Evolutionary conservation across 257 asterid species (phyloP).

Genomic region (Avicennia marina): DNA sequence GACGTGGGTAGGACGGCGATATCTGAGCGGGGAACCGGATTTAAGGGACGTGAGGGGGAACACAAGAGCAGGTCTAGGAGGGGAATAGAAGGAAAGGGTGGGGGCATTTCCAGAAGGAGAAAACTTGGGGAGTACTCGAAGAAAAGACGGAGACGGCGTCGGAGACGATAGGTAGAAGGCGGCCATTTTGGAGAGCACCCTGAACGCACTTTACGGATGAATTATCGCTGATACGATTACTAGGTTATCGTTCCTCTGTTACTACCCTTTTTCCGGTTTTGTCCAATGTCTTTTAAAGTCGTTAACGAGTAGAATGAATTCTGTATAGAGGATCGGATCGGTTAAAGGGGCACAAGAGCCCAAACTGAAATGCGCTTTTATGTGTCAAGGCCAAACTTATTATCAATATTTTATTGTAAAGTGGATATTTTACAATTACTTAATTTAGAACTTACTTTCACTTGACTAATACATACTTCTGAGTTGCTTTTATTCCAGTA

Average conservation of each 20-base stretch:
- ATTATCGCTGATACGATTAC: background rate
- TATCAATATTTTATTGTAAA: too few species aligned
- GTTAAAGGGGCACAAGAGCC: too few species aligned
- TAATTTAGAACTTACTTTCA: too few species aligned
- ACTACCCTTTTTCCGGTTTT: conserved; percentile 9
- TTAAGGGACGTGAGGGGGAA: conserved; percentile 32
- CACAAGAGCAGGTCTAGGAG: conserved; percentile 29
- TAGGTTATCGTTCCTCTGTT: background rate
- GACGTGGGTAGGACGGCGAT: conserved; percentile 31
- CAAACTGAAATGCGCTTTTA: background rate
- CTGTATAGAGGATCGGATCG: too few species aligned
- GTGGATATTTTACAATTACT: too few species aligned
- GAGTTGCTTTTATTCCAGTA: too few species aligned
- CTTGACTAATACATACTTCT: too few species aligned
- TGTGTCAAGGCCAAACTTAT: too few species aligned
- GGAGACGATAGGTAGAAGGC: background rate
- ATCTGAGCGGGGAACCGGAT: conserved; percentile 17
- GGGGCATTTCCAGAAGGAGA: conserved; percentile 32
- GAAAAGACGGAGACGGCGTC: conserved; percentile 2
- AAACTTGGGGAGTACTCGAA: conserved; percentile 18
- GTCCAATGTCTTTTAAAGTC: conserved; percentile 5
- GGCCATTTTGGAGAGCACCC: conserved; percentile 3
- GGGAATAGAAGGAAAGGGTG: conserved; percentile 28
- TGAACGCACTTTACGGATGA: background rate
- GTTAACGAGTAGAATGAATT: too few species aligned